Conservation (phyloP, 306 rosid species). For the Castanea sativa region DNA sequence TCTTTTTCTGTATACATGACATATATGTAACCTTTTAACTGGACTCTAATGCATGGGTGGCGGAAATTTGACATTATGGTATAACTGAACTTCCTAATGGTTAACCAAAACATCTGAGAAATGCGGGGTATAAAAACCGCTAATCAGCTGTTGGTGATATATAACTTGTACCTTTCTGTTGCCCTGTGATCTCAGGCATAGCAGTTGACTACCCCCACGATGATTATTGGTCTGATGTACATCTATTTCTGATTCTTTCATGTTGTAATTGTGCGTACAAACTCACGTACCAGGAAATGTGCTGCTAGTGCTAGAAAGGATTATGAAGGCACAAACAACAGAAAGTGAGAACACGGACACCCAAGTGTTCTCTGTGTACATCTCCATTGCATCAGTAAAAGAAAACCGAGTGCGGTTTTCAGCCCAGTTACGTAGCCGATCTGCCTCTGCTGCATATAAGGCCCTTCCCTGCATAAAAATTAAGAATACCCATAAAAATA, state of each 20-base stretch:
- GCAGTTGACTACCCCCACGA: conserved; percentile 15
- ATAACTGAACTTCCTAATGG: conserved; percentile 8
- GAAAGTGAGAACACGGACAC: conserved; percentile 90
- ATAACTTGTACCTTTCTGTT: conserved; percentile 1
- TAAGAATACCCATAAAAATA: too few relatives aligned
- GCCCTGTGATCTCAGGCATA: conserved; percentile 26
- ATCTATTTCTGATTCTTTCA: background rate
- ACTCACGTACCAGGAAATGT: conserved; percentile 62
- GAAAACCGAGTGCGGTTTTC: conserved; percentile 81
- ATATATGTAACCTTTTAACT: background rate
- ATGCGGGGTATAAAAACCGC: conserved; percentile 38
- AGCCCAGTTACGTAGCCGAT: conserved; percentile 91
- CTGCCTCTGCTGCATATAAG: conserved; percentile 86
- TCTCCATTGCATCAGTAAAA: conserved; percentile 91
- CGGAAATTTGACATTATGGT: conserved; percentile 8
- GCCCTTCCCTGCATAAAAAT: conserved; percentile 68
- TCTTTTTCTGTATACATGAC: conserved; percentile 12
- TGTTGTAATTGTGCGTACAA: background rate
- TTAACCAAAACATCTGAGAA: conserved; percentile 5
- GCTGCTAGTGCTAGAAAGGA: conserved; percentile 77
- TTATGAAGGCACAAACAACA: conserved; percentile 90
- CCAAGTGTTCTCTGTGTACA: conserved; percentile 93
- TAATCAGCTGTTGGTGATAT: conserved; percentile 34
- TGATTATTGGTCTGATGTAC: background rate
- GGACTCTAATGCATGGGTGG: background rate